phyloP scores from a whole-genome alignment of 169 alveolate species.

The Cryptosporidium felis region DNA sequence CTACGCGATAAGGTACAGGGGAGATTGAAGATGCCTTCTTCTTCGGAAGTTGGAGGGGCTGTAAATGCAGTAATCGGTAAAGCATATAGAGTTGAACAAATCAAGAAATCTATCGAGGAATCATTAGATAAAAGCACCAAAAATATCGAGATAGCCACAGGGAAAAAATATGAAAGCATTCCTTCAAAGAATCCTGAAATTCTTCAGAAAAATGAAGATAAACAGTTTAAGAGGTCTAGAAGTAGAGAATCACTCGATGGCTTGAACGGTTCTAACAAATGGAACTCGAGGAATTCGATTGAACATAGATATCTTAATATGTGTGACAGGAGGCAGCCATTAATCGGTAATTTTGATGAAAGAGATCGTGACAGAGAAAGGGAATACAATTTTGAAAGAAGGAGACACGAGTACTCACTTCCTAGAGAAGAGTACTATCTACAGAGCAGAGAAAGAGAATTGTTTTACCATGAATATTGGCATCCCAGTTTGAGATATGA shows the following conservation, averaged over 20 bases:
- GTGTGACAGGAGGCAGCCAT: not conserved
- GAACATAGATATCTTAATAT: not conserved
- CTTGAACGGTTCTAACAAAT: not conserved
- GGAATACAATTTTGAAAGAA: not conserved
- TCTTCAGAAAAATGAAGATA: not conserved
- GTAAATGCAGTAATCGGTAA: conserved; percentile 52
- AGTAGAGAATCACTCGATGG: not conserved
- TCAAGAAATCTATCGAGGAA: conserved; percentile 2
- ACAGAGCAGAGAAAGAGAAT: not conserved
- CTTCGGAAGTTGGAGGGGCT: conserved; percentile 57
- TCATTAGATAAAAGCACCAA: not conserved
- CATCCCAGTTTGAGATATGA: too few species aligned
- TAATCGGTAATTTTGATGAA: not conserved
- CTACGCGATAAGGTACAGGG: conserved; percentile 65
- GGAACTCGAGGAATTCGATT: not conserved
- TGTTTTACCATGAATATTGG: not conserved
- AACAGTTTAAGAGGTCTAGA: not conserved
- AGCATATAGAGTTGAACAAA: conserved; percentile 18
- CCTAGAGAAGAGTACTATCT: not conserved
- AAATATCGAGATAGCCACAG: not conserved
- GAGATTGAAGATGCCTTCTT: conserved; percentile 33
- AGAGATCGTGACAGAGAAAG: not conserved
- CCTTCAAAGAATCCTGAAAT: not conserved
- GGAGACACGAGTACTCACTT: not conserved
- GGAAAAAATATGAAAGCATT: not conserved